These are phyloP conservation scores for Margaritispora aquatica DNA, from an alignment of 495 filamentous ascomycete genomes.

Conservation along the genomic window DNA sequence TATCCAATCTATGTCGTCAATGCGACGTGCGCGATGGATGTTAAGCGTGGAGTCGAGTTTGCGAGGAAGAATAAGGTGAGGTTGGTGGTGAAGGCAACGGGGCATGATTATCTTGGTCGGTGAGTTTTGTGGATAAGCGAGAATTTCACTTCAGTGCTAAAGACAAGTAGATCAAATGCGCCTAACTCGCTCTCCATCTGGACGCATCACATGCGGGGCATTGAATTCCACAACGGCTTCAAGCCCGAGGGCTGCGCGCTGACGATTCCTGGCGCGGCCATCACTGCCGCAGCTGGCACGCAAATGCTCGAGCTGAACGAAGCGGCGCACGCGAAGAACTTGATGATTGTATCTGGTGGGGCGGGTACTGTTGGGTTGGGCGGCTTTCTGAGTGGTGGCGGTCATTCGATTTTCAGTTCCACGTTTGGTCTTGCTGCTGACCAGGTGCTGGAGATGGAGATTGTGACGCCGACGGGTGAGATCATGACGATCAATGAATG, in stretches of 20 bases:
- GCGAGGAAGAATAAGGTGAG: slow-evolving; percentile 48
- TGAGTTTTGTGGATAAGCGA: slow-evolving; percentile 17
- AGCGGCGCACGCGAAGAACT: slow-evolving; percentile 8
- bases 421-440: slow-evolving; percentile 57
- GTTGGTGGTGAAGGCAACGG: slow-evolving; percentile 56
- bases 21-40: slow-evolving; percentile 33
- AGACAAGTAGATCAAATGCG: slow-evolving; percentile 19
- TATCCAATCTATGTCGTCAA: slow-evolving; percentile 45
- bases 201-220: slow-evolving; percentile 37
- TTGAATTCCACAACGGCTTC: slow-evolving; percentile 34
- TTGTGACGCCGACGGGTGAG: slow-evolving; percentile 49
- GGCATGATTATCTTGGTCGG: slow-evolving; percentile 53
- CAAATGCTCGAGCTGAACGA: slow-evolving; percentile 29
- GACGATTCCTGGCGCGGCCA: slow-evolving; percentile 28
- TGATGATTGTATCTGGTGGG: slow-evolving; percentile 13
- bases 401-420: slow-evolving; percentile 48
- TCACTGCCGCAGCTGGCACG: slow-evolving; percentile 34
- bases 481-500: slow-evolving; percentile 48
- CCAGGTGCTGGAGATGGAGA: slow-evolving; percentile 54
- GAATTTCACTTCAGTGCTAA: neutral
- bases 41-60: slow-evolving; percentile 38
- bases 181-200: slow-evolving; percentile 47
- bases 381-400: slow-evolving; percentile 56
- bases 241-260: slow-evolving; percentile 26
- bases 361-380: slow-evolving; percentile 31